Conservation (phyloP, 2,329 filamentous ascomycete species). For the Colletotrichum tamarilloi region DNA sequence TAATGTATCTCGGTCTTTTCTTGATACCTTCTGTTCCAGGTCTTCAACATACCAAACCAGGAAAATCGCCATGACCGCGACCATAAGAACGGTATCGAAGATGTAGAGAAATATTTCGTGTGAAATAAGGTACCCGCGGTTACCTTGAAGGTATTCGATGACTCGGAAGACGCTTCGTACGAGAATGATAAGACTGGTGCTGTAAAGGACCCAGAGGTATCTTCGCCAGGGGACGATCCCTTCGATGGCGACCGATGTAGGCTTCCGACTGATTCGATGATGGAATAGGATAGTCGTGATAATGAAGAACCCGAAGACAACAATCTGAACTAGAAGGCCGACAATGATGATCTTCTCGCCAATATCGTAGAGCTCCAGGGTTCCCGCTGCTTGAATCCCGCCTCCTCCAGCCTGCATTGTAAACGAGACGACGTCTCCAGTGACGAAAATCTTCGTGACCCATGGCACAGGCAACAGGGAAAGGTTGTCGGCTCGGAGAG, state of each 20-base stretch:
- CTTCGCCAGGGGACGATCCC: slow-evolving; percentile 43
- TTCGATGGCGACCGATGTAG: slow-evolving; percentile 22
- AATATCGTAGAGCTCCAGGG: slow-evolving; percentile 11
- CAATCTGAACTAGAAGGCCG: slow-evolving; percentile 65
- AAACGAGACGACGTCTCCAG: slow-evolving; percentile 56
- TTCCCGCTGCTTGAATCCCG: slow-evolving; percentile 37
- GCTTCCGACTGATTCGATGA: slow-evolving; percentile 38
- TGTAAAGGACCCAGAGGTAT: slow-evolving; percentile 40
- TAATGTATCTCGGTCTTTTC: neutral
- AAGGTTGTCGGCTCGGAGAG: slow-evolving; percentile 37
- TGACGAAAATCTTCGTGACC: slow-evolving; percentile 60
- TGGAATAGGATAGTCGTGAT: slow-evolving; percentile 59
- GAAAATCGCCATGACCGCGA: slow-evolving; percentile 46
- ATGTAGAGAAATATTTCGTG: slow-evolving; percentile 49
- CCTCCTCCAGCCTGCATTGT: slow-evolving; percentile 51
- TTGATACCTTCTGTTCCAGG: neutral
- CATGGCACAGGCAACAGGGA: slow-evolving; percentile 39
- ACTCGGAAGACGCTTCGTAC: slow-evolving; percentile 51
- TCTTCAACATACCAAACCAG: neutral
- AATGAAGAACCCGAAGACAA: slow-evolving; percentile 66
- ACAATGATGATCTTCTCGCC: slow-evolving; percentile 61
- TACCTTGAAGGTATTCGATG: slow-evolving; percentile 52
- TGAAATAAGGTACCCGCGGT: slow-evolving; percentile 44
- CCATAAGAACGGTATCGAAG: slow-evolving; percentile 54
- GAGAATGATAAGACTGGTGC: slow-evolving; percentile 52